Base-by-base conservation (phyloP, 192 early-diverging fungal genomes). In the Physocladia obscura region DNA sequence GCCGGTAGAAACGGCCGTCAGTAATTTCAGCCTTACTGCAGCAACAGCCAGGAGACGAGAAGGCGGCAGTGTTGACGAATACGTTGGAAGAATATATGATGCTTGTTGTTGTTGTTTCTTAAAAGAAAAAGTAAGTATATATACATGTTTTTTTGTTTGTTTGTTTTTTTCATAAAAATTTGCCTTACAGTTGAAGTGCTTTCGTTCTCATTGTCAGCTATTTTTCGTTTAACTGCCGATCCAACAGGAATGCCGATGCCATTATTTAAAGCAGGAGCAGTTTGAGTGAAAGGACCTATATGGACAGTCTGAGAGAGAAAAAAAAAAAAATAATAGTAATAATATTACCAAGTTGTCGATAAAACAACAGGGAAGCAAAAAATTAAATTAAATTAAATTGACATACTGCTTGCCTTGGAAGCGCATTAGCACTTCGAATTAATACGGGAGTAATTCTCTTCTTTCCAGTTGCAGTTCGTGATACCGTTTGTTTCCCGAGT, bases 401-500 rank as follows among this genome's bases (percentile, higher is more conserved):
- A 44, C 59, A 49, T 39, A 77, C 79, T 13, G 65, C 65, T 11
- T 17, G 65, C 26, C 34, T 54, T 24, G 40, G 17, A 39, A 38
- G 65, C 36, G 65, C 54, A 32, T 29, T 68, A 4, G 52, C 65
- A 56, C 59, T 64, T 68, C 76, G 72, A 54, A 79, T 55, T 11
- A 81, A 81, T 38, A 76, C 77, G 1, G 79, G 95, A 29, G 88
- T 86, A 29, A 97, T 94, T 8, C 95, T 81, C 55, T 90, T 92
- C 76, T 91, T 90, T 5, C 95, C 95, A 67, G 89, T 84, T 44
- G 88, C 88, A 5, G 90, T 91, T 49, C 86, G 76, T 0, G 91
- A 87, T 32, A 91, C 84, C 0, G 62, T 76, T 61, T 91, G 89
- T 26, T 80, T 74, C 13, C 72, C 58, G 35, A 74, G 13, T 54